Evolutionary conservation across 2,329 filamentous ascomycete genomes (phyloP).

Genomic region (Phaeosphaeriaceae sp.): DNA sequence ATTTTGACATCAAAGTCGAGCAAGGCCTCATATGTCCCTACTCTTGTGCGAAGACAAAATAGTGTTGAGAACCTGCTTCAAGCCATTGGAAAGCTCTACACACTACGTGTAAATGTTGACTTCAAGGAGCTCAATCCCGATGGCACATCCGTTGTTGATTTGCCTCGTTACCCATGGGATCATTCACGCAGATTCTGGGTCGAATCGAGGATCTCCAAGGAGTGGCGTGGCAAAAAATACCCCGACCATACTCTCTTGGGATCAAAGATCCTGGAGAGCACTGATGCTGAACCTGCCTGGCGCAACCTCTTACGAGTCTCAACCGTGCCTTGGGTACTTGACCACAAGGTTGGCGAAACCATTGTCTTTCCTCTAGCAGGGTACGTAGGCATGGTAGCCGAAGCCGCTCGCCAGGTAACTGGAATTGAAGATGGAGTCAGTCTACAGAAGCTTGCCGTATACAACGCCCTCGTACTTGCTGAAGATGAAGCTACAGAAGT

Average conservation of each 20-base stretch:
- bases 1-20: constrained; percentile 2
- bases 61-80: neutral
- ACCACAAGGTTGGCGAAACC: constrained; percentile 45
- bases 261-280: constrained; percentile 1
- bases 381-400: neutral
- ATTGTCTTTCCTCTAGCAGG: constrained; percentile 28
- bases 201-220: constrained; percentile 1
- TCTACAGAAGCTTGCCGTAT: neutral
- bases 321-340: constrained; percentile 53
- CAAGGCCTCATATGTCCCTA: constrained; percentile 7
- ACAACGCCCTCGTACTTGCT: neutral
- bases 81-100: neutral
- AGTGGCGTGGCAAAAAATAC: constrained; percentile 21
- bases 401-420: neutral
- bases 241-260: constrained; percentile 23
- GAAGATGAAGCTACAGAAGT: neutral
- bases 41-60: constrained; percentile 5
- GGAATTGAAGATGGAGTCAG: neutral
- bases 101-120: neutral
- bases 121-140: neutral
- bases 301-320: constrained; percentile 35
- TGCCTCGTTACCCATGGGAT: constrained; percentile 2
- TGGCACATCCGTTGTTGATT: neutral
- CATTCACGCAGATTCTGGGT: constrained; percentile 7
- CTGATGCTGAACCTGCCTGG: constrained; percentile 11